phyloP scores from a whole-genome alignment of 2,329 filamentous ascomycete species.

The Apiospora pterosperma region DNA sequence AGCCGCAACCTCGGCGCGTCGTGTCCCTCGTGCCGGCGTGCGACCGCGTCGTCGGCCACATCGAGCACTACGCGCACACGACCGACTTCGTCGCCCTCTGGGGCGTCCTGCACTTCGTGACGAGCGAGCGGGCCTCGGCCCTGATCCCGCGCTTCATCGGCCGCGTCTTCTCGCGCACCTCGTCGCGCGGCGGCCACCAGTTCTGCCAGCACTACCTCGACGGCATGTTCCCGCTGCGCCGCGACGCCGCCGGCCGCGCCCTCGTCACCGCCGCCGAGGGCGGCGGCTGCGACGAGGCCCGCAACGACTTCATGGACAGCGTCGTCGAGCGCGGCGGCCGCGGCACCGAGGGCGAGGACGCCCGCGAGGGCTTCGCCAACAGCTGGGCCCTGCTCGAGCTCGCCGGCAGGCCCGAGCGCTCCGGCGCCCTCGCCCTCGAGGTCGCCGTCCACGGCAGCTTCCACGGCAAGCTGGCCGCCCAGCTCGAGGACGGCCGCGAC shows the following conservation, averaged over 20 bases:
- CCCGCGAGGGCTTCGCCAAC: constrained; percentile 44
- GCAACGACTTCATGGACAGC: constrained; percentile 61
- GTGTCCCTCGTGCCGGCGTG: constrained; percentile 28
- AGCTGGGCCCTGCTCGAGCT: constrained; percentile 39
- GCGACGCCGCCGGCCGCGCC: constrained; percentile 36
- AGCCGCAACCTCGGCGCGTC: not conserved
- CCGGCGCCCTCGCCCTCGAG: constrained; percentile 9
- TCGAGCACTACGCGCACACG: constrained; percentile 78
- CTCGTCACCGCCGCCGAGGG: constrained; percentile 40
- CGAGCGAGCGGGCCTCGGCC: constrained; percentile 38
- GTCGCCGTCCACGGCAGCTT: constrained; percentile 29
- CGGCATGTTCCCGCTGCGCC: constrained; percentile 55
- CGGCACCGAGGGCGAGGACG: constrained; percentile 39
- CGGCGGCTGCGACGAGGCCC: constrained; percentile 7
- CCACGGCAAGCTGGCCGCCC: constrained; percentile 11
- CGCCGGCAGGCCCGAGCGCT: not conserved
- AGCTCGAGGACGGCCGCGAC: constrained; percentile 25
- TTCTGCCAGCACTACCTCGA: constrained; percentile 60
- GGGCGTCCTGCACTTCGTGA: constrained; percentile 68
- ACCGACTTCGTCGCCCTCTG: constrained; percentile 72
- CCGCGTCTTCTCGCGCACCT: constrained; percentile 54
- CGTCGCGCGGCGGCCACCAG: constrained; percentile 52
- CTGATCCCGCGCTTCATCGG: constrained; percentile 59
- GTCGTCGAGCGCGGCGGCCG: constrained; percentile 43
- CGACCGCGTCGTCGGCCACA: constrained; percentile 59